Evolutionary conservation across 2,329 filamentous ascomycete genomes (phyloP).

Genomic region (Phaeosphaeria sp.): DNA sequence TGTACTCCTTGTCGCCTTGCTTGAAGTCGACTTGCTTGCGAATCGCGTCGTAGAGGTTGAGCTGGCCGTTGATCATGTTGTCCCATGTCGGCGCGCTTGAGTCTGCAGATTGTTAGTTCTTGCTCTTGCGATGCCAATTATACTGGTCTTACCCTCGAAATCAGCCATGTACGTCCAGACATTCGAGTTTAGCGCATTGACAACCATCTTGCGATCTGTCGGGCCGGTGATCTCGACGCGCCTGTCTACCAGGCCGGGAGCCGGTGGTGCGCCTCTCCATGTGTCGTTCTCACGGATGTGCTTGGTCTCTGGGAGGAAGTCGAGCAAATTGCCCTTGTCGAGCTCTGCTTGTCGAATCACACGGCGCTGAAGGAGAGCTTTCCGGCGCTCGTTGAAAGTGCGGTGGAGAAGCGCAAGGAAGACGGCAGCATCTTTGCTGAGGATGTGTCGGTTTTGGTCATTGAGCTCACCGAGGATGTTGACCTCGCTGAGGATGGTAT

Average conservation of each 20-base stretch:
- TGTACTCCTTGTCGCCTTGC: conserved; percentile 94
- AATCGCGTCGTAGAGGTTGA: conserved; percentile 96
- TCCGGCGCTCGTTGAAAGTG: conserved; percentile 89
- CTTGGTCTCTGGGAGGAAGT: conserved; percentile 95
- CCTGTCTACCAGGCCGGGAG: conserved; percentile 90
- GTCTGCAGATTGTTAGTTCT: conserved; percentile 61
- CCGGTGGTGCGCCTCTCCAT: conserved; percentile 91
- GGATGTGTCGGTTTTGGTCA: conserved; percentile 84
- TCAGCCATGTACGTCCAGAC: conserved; percentile 99
- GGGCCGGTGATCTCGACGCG: conserved; percentile 97
- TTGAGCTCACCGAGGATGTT: conserved; percentile 81
- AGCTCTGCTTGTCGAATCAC: conserved; percentile 88
- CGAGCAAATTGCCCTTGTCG: conserved; percentile 84
- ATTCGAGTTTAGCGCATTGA: conserved; percentile 93
- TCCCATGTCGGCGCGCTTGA: conserved; percentile 97
- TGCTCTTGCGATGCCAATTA: neutral
- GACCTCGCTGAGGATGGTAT: conserved; percentile 85
- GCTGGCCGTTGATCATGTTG: conserved; percentile 98
- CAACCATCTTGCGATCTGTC: conserved; percentile 98
- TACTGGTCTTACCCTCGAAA: conserved; percentile 80
- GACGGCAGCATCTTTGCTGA: conserved; percentile 86
- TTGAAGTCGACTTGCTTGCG: conserved; percentile 96
- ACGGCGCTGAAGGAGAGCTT: conserved; percentile 86
- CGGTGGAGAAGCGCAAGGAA: conserved; percentile 95
- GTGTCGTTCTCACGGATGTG: conserved; percentile 92